phyloP scores from a whole-genome alignment of 352 stramenopile genomes.

The Phytophthora sojae region DNA sequence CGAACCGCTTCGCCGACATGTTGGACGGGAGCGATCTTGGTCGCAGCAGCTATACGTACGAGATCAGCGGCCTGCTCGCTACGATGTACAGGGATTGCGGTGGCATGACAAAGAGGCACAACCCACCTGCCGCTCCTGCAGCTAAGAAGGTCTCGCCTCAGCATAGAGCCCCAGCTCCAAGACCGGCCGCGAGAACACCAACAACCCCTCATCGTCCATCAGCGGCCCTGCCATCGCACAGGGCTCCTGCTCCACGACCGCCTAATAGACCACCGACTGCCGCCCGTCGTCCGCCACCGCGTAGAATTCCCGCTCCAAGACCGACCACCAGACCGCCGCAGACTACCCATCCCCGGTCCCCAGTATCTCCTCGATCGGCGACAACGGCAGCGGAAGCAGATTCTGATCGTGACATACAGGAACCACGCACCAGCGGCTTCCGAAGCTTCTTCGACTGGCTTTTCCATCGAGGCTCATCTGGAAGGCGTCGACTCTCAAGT shows the following conservation, averaged over 20 bases:
- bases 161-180: not conserved
- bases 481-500: constrained; percentile 21
- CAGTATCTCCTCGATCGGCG: not conserved
- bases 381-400: not conserved
- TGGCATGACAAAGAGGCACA: not conserved
- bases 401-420: constrained; percentile 1
- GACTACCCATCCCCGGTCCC: not conserved
- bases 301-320: not conserved
- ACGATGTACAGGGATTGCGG: constrained; percentile 46
- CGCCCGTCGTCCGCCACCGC: not conserved
- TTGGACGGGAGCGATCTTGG: constrained; percentile 51
- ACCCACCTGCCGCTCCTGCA: not conserved
- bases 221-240: not conserved
- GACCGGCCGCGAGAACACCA: not conserved
- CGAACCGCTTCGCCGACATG: constrained; percentile 46
- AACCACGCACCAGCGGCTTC: constrained; percentile 1
- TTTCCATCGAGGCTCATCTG: not conserved
- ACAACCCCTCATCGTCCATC: not conserved
- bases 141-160: constrained; percentile 5
- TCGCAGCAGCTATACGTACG: constrained; percentile 56
- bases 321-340: not conserved
- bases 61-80: constrained; percentile 46
- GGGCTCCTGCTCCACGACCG: not conserved
- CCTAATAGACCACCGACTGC: not conserved
- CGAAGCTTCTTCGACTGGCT: constrained; percentile 29